Conservation (phyloP, 1,284 basidiomycete species). For the Ceratobasidium sp. region DNA sequence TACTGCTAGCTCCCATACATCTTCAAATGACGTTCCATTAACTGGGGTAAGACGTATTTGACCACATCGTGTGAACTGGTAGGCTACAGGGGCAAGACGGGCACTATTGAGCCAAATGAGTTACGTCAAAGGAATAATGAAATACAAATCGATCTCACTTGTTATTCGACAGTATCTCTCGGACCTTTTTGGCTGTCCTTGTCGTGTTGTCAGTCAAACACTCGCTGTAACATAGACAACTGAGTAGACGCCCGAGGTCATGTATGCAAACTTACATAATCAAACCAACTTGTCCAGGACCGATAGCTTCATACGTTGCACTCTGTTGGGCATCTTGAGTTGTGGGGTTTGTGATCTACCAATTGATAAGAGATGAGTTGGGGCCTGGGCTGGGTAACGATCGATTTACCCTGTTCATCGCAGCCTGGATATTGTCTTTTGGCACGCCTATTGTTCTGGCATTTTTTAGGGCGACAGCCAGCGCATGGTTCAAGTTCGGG, state of each 20-base stretch:
- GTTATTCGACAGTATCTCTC: slow-evolving; percentile 27
- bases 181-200: slow-evolving; percentile 33
- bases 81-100: slow-evolving; percentile 37
- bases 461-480: slow-evolving; percentile 36
- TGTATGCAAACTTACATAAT: slow-evolving; percentile 31
- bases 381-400: not conserved
- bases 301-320: slow-evolving; percentile 38
- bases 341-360: slow-evolving; percentile 30
- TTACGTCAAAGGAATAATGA: not conserved
- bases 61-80: slow-evolving; percentile 29
- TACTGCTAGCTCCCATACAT: slow-evolving; percentile 33
- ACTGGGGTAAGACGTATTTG: slow-evolving; percentile 32
- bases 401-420: slow-evolving; percentile 15
- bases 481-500: slow-evolving; percentile 25
- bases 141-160: slow-evolving; percentile 1
- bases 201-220: slow-evolving; percentile 36
- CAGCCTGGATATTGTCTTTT: slow-evolving; percentile 38
- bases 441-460: slow-evolving; percentile 30
- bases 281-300: slow-evolving; percentile 36
- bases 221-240: slow-evolving; percentile 18
- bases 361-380: not conserved
- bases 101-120: not conserved
- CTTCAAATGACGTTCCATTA: slow-evolving; percentile 20
- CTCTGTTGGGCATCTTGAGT: slow-evolving; percentile 17
- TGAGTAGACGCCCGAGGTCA: not conserved